Evolutionary conservation across 345 rosid genomes (phyloP), one percentile per base, ranked within the genome.

Genomic region (Gossypium mustelinum): DNA sequence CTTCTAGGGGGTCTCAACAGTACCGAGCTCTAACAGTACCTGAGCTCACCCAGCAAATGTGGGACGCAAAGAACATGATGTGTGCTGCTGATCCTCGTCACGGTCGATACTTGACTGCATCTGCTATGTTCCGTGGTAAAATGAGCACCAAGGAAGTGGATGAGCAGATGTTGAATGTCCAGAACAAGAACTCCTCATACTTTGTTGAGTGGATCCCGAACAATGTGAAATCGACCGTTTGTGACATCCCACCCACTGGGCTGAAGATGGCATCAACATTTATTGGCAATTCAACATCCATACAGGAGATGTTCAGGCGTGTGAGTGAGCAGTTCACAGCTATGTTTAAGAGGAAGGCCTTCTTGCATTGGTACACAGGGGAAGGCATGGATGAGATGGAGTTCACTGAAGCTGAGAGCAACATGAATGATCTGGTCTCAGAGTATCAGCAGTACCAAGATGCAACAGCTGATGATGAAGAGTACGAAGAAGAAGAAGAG

Each of bases 11-110:
- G n/a, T 89, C 94, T 41, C 92, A 89, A 77, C 90, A 86, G 78
- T 89, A 89, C 85, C 75, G 94, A 2, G 84, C 90, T 66, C 88
- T 89, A 59, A 85, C 94, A 0, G 94, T 89, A 48, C 94, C 94
- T 7, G 92, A 89, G 74, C 92, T 89, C 11, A 88, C 94, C 12
- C 94, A 89, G 79, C 94, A 89, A 70, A 89, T 89, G 94, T 89
- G 94, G 94, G 94, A 89, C 67, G 45, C 94, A 12, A 89, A 89
- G 86, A 89, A 89, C 80, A 89, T 89, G 91, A 89, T 89, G 94
- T 89, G 94, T 27, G 94, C 94, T 3, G 94, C 94, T 59, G 92
- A 89, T 77, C 94, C 94, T 0, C 76, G 94, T 13, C 94, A 89
- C 4, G 94, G 90, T 18, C 87, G 94, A 0, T 89, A 89, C 77